Base-by-base conservation (phyloP, 2,329 filamentous ascomycete species). In the Bretziella fagacearum region DNA sequence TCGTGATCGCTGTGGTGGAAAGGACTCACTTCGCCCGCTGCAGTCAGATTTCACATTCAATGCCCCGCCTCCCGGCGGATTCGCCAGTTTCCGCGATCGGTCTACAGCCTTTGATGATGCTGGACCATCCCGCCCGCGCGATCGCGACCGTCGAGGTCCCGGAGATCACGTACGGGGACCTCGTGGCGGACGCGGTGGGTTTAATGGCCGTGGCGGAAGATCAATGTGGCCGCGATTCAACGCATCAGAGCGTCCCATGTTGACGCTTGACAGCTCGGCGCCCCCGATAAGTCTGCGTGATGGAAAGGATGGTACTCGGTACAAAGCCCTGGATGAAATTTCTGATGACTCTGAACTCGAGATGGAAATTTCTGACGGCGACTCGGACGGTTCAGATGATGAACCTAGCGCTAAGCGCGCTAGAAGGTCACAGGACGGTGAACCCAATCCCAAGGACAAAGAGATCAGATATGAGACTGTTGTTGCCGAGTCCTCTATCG, bases 261-360 rank as follows among this genome's bases (percentile, higher is more conserved):
- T 77, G 33, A 63, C 63, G 11, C 63, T 64, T 47, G 63, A 65
- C 33, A 58, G 62, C 27, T 58, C 62, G 6, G 54, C 65, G 11
- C 60, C 65, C 0, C 65, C 69, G 40, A 63, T 70, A 36, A 64
- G 66, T 33, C 61, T 74, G 15, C 66, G 65, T 8, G 64, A 70
- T 48, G 40, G 40, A 5, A 61, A 65, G 2, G 64, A 59, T 1
- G 63, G 64, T 4, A 65, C 66, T 10, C 76, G 69, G 37, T 80
- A 71, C 54, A 65, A 68, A 44, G 58, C 70, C 29, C 43, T 77
- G 4, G 70, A 75, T 27, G 69, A 77, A 13, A 59, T 79, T 22
- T 77, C 74, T 0, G 74, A 79, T 53, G 76, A 74, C 52, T 71
- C 74, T 42, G 75, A 79, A 57, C 66, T 74, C 11, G 74, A 69